Percentiles rank a stretch among this genome's conserved stretches.
Conservation (phyloP, 352 stramenopile genomes). For the Phytophthora citricola region DNA sequence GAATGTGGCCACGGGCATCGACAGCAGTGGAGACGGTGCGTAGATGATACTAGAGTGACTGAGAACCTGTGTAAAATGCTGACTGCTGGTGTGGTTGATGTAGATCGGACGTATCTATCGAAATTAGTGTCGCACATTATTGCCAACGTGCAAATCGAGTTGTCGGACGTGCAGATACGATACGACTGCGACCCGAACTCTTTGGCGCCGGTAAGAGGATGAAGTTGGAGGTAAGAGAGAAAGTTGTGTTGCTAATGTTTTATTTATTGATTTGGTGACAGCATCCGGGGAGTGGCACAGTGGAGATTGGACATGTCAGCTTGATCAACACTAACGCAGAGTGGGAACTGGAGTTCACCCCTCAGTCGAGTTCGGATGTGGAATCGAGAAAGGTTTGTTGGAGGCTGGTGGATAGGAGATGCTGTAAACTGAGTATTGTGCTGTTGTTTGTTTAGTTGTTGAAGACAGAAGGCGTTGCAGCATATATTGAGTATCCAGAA, state of each 20-base stretch:
- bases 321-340: conserved; percentile 81
- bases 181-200: conserved; percentile 82
- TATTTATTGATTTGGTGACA: conserved; percentile 30
- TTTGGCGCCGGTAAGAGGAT: conserved; percentile 56
- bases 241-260: neutral
- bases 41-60: no score
- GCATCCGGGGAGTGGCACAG: conserved; percentile 67
- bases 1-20: conserved; percentile 37
- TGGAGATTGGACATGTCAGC: conserved; percentile 69
- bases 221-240: neutral
- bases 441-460: conserved; percentile 51
- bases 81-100: conserved; percentile 2
- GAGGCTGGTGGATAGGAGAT: no score
- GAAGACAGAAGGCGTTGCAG: conserved; percentile 63
- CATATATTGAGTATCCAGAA: conserved; percentile 77
- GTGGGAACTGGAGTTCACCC: conserved; percentile 80
- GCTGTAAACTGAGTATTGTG: no score
- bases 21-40: conserved; percentile 48
- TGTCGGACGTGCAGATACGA: conserved; percentile 80
- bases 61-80: no score
- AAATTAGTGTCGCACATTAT: conserved; percentile 86
- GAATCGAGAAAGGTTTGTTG: conserved; percentile 77
- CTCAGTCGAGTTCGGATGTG: conserved; percentile 77
- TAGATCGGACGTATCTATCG: conserved; percentile 86
- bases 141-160: conserved; percentile 87